Conservation (phyloP, 805 yeast genomes). For the Myxozyma sirexii region DNA sequence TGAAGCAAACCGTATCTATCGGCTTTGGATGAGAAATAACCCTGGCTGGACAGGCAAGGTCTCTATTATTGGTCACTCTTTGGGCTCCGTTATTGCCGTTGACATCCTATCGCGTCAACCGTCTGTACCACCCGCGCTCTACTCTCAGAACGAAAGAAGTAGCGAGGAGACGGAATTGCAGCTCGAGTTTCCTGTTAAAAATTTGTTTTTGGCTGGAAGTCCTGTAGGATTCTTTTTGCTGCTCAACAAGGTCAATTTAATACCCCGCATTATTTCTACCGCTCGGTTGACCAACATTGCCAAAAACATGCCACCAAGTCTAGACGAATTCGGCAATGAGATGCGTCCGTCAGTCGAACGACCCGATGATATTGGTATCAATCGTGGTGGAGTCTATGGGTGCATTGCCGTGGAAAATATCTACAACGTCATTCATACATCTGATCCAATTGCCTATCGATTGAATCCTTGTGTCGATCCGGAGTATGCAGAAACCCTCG, state of each 20-base stretch:
- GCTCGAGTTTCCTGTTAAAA: constrained; percentile 70
- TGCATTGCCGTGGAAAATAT: constrained; percentile 68
- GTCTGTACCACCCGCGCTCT: constrained; percentile 35
- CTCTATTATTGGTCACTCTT: constrained; percentile 81
- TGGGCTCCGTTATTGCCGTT: constrained; percentile 81
- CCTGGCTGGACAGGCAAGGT: constrained; percentile 64
- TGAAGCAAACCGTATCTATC: constrained; percentile 72
- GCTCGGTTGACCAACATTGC: background rate
- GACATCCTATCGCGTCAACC: constrained; percentile 62
- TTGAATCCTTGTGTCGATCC: constrained; percentile 76
- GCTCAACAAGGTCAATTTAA: constrained; percentile 38
- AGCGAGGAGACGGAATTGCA: constrained; percentile 44
- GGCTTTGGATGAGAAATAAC: constrained; percentile 61
- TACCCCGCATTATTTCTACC: constrained; percentile 37
- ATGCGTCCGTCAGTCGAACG: background rate
- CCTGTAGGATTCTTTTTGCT: constrained; percentile 76
- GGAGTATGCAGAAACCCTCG: constrained; percentile 37
- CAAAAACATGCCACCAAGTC: constrained; percentile 2
- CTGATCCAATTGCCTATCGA: constrained; percentile 89
- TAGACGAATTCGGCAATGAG: background rate
- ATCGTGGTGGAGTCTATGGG: constrained; percentile 50
- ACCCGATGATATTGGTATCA: constrained; percentile 58
- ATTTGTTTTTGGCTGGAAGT: constrained; percentile 79
- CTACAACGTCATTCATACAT: constrained; percentile 83
- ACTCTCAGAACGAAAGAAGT: constrained; percentile 13